Conservation (phyloP, 2,329 filamentous ascomycete genomes). For the Plenodomus biglobosus region DNA sequence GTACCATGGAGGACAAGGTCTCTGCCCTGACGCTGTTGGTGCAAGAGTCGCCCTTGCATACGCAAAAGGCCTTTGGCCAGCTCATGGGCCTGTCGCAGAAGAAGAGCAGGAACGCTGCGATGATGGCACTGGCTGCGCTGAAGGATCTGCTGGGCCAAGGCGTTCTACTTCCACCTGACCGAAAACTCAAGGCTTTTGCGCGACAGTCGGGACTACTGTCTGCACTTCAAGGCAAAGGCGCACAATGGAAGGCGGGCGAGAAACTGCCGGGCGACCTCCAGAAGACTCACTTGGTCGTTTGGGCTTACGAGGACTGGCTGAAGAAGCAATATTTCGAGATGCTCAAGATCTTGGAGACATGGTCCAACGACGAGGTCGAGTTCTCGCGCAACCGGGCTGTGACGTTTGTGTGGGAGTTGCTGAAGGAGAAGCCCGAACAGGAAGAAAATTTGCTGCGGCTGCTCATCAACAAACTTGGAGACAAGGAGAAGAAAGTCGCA, state of each 20-base stretch:
- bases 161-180: conserved; percentile 76
- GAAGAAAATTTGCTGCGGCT: conserved; percentile 90
- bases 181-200: conserved; percentile 77
- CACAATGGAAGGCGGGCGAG: conserved; percentile 69
- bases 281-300: conserved; percentile 76
- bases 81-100: conserved; percentile 84
- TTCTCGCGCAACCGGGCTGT: conserved; percentile 86
- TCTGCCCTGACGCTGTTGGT: conserved; percentile 91
- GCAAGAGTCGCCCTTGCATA: conserved; percentile 95
- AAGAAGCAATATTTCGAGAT: conserved; percentile 94
- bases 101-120: conserved; percentile 87
- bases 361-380: conserved; percentile 94
- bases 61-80: conserved; percentile 83
- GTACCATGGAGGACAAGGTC: conserved; percentile 94
- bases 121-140: conserved; percentile 87
- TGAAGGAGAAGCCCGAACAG: conserved; percentile 96
- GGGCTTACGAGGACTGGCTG: conserved; percentile 93
- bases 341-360: conserved; percentile 84
- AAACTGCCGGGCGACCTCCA: conserved; percentile 72
- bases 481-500: conserved; percentile 92
- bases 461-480: conserved; percentile 94
- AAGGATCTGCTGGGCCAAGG: conserved; percentile 94
- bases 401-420: conserved; percentile 85
- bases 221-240: conserved; percentile 64
- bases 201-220: conserved; percentile 76